Evolutionary conservation across 2,329 filamentous ascomycete genomes (phyloP).

Genomic region (Colletotrichum truncatum): DNA sequence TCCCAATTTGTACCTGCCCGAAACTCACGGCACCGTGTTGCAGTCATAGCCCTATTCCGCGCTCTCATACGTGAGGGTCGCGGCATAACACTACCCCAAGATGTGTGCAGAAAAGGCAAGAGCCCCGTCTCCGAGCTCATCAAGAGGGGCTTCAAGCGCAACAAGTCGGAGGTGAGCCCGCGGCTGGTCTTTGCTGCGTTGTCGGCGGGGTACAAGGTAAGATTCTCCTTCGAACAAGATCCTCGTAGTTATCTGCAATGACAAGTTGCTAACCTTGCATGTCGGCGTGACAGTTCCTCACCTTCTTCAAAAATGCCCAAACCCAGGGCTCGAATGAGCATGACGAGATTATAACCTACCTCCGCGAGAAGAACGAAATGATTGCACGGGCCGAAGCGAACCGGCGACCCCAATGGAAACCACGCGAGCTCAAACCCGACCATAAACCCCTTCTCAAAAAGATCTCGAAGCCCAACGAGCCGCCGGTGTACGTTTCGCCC

Average conservation of each 20-base stretch:
- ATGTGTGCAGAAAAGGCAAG: conserved; percentile 43
- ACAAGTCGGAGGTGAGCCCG: conserved; percentile 65
- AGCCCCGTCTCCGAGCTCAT: conserved; percentile 67
- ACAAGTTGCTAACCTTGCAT: neutral
- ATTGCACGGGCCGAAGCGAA: neutral
- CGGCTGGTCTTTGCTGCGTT: conserved; percentile 71
- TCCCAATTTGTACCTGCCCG: conserved; percentile 54
- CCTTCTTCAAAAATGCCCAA: conserved; percentile 49
- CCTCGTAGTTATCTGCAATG: neutral
- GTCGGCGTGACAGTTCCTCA: conserved; percentile 45
- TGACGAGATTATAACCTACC: conserved; percentile 49
- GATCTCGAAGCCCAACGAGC: conserved; percentile 41
- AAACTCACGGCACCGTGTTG: conserved; percentile 61
- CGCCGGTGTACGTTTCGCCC: conserved; percentile 58
- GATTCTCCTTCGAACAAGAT: neutral
- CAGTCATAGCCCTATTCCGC: conserved; percentile 76
- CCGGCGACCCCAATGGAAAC: conserved; percentile 32
- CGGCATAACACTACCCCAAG: conserved; percentile 60
- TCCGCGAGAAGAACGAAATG: conserved; percentile 39
- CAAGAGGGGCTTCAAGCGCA: conserved; percentile 69
- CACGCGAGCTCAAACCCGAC: conserved; percentile 29
- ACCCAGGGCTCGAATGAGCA: conserved; percentile 49
- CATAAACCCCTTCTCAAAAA: conserved; percentile 44
- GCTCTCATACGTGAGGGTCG: conserved; percentile 70
- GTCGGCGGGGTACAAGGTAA: conserved; percentile 73